phyloP scores from a whole-genome alignment of 176 grass and related monocot species.

The Aegilops umbellulata region DNA sequence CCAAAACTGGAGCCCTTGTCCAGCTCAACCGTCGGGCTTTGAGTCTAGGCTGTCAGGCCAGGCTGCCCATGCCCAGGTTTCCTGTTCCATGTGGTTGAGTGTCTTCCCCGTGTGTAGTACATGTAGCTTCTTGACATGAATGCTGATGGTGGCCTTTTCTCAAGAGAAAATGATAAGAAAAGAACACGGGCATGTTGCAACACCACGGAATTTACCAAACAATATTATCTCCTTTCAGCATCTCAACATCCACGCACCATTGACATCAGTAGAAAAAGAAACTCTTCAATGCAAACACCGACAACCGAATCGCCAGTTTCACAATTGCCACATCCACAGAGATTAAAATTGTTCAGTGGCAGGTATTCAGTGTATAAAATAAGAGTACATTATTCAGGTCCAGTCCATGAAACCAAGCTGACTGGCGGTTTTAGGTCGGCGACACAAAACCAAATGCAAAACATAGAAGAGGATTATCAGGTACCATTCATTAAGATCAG shows the following conservation, averaged over 20 bases:
- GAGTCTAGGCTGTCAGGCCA: no score
- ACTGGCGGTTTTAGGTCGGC: conserved; percentile 1
- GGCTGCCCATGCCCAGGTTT: no score
- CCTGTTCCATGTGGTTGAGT: no score
- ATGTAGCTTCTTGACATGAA: neutral
- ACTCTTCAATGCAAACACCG: neutral
- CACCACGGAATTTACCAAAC: neutral
- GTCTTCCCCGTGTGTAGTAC: no score
- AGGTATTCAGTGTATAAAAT: neutral
- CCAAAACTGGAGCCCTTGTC: no score
- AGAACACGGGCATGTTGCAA: neutral
- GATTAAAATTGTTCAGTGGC: neutral
- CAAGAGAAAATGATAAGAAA: neutral
- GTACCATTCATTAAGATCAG: conserved; percentile 5
- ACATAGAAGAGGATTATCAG: conserved; percentile 4
- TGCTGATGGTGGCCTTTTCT: neutral
- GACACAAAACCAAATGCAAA: neutral
- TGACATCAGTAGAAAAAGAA: neutral
- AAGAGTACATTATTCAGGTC: conserved; percentile 34
- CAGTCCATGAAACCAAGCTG: conserved; percentile 14
- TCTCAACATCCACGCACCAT: neutral
- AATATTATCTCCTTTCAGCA: neutral
- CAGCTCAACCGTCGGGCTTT: no score
- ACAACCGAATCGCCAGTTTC: neutral
- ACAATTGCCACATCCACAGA: neutral